Percentiles rank a stretch among this genome's conserved stretches.
phyloP scores from a whole-genome alignment of 441 rosid genomes.

The Kokia cookei region DNA sequence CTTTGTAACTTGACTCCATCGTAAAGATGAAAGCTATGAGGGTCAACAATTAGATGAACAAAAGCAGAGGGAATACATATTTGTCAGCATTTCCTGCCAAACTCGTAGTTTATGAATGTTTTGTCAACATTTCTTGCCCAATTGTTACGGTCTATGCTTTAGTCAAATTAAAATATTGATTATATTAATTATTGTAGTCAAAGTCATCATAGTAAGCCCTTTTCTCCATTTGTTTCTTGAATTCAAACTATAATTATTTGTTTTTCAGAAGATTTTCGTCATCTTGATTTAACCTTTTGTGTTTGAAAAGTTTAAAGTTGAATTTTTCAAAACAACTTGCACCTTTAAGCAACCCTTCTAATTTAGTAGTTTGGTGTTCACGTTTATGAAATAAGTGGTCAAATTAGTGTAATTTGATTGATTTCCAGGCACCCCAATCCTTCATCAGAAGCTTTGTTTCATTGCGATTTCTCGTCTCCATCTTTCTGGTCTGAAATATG shows the following conservation, averaged over 20 bases:
- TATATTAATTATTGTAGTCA: background rate
- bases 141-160: background rate
- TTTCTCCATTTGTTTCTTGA: background rate
- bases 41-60: background rate
- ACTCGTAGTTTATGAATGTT: background rate
- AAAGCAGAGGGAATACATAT: background rate
- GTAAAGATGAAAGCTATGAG: background rate
- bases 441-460: background rate
- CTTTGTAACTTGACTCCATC: background rate
- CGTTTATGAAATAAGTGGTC: background rate
- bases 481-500: background rate
- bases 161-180: background rate
- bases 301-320: background rate
- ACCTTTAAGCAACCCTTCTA: background rate
- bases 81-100: background rate
- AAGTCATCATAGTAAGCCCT: background rate
- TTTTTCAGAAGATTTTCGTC: background rate
- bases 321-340: background rate
- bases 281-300: background rate
- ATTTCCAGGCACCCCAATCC: background rate
- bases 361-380: background rate
- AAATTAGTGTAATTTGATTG: background rate
- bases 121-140: background rate
- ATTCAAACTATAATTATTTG: background rate
- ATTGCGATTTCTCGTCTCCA: background rate